Percentiles rank a stretch among this genome's conserved stretches.
phyloP scores from a whole-genome alignment of 2,329 filamentous ascomycete species.

The Diaporthe sp. region DNA sequence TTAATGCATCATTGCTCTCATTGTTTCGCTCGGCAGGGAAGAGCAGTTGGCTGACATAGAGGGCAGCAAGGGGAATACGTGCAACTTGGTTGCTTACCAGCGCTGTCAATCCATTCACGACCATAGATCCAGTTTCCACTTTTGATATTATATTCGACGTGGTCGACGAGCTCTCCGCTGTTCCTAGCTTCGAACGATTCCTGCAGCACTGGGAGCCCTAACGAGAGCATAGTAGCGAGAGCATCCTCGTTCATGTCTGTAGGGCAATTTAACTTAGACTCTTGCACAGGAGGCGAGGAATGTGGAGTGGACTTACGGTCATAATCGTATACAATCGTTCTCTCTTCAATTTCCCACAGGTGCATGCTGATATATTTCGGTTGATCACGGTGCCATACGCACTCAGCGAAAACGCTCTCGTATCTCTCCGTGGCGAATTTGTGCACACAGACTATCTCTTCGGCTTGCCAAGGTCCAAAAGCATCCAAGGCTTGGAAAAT shows the following conservation, averaged over 20 bases:
- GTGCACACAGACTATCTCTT: conserved; percentile 10
- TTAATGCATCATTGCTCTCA: neutral
- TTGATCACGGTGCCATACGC: neutral
- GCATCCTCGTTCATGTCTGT: neutral
- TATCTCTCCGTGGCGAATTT: conserved; percentile 22
- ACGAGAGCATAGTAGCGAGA: neutral
- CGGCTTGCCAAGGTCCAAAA: conserved; percentile 18
- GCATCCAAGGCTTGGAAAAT: neutral
- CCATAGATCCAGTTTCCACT: too few species aligned
- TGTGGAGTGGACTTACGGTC: neutral
- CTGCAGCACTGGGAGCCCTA: neutral
- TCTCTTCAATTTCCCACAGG: too few species aligned
- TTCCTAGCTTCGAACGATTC: neutral
- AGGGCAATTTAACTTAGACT: neutral
- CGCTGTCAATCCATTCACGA: neutral
- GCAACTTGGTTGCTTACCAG: neutral
- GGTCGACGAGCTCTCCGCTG: neutral
- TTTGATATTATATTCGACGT: neutral
- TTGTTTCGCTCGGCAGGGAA: neutral
- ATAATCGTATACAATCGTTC: neutral
- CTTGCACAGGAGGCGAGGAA: neutral
- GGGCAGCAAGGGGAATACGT: too few species aligned
- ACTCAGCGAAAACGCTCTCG: neutral
- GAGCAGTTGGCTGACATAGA: too few species aligned
- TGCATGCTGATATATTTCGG: neutral